A percentile compares a stretch with the other conserved stretches of the same genome.
phyloP scores from a whole-genome alignment of 2,329 filamentous ascomycete species.

The Ambrosiella beaveri region DNA sequence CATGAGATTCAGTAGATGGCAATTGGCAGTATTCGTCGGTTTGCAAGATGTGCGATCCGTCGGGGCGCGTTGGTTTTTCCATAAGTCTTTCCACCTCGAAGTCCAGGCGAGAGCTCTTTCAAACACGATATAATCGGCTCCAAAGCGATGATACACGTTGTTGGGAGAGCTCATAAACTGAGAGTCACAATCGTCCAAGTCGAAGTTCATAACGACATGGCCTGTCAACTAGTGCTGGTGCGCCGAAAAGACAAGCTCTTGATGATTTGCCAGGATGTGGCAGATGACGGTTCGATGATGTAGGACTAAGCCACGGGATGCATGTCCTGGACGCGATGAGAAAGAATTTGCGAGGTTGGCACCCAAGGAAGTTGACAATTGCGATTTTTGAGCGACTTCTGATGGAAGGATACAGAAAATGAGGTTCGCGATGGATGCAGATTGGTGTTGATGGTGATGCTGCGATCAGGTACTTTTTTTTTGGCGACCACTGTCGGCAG shows the following conservation, averaged over 20 bases:
- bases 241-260: neutral
- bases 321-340: neutral
- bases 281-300: neutral
- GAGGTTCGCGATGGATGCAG: neutral
- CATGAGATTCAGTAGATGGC: neutral
- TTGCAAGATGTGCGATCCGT: neutral
- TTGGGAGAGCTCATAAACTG: neutral
- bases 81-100: neutral
- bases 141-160: neutral
- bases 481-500: neutral
- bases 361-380: too few relatives aligned
- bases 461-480: neutral
- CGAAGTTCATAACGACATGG: constrained; percentile 1
- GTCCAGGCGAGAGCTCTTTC: too few relatives aligned
- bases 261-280: neutral
- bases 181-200: neutral
- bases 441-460: neutral
- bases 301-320: neutral
- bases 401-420: neutral
- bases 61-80: constrained; percentile 1
- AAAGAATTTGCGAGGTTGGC: too few relatives aligned
- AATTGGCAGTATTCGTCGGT: neutral
- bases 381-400: too few relatives aligned
- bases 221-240: neutral
- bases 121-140: neutral